Conservation (phyloP, 192 early-diverging fungal genomes). For the Entomortierella beljakovae region DNA sequence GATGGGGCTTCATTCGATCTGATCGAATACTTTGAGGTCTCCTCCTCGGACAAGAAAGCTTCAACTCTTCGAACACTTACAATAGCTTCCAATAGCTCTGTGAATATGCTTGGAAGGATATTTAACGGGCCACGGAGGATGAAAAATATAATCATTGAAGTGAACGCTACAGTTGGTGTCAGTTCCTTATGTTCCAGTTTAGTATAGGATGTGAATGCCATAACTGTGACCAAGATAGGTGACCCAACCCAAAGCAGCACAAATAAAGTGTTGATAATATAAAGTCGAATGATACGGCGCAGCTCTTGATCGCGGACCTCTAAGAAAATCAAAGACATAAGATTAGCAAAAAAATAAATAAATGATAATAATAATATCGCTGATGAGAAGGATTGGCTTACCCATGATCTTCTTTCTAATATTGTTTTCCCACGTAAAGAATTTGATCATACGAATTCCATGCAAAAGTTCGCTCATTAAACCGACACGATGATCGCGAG, state of each 20-base stretch:
- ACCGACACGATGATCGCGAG: constrained; percentile 80
- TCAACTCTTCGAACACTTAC: constrained; percentile 72
- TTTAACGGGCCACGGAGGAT: constrained; percentile 60
- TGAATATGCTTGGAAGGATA: constrained; percentile 52
- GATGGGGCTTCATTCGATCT: background rate
- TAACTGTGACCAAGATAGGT: constrained; percentile 70
- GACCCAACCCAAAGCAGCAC: constrained; percentile 53
- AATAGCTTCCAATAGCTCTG: constrained; percentile 46
- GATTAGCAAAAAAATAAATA: background rate
- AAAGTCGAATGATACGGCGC: constrained; percentile 47
- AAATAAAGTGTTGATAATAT: constrained; percentile 46
- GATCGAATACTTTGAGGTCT: constrained; percentile 66
- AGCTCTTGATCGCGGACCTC: constrained; percentile 56
- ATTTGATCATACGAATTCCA: constrained; percentile 93
- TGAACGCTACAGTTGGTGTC: constrained; percentile 75
- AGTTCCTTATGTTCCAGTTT: constrained; percentile 66
- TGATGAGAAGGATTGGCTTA: constrained; percentile 20
- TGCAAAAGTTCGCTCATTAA: constrained; percentile 80
- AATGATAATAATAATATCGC: background rate
- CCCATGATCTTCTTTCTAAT: constrained; percentile 78
- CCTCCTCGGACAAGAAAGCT: constrained; percentile 79
- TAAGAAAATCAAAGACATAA: constrained; percentile 3
- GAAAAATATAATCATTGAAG: constrained; percentile 73
- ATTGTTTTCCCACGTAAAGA: constrained; percentile 82
- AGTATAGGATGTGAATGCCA: constrained; percentile 70